Evolutionary conservation across 2,329 filamentous ascomycete genomes (phyloP).

Genomic region (Bertia moriformis): DNA sequence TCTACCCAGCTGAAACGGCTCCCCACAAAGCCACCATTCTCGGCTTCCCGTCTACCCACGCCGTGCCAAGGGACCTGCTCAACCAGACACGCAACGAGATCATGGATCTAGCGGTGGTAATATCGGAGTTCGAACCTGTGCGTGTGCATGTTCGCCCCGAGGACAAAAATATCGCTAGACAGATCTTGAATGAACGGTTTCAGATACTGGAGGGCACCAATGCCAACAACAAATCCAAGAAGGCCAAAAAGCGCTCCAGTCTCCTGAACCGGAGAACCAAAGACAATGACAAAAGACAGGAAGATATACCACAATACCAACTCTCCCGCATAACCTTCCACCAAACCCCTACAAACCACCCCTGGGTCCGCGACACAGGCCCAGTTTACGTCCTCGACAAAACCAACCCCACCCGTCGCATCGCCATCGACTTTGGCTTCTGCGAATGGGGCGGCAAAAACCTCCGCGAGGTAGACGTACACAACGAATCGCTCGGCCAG

Average conservation of each 20-base stretch:
- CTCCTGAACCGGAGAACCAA: no score
- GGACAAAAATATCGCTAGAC: conserved; percentile 5
- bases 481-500: neutral
- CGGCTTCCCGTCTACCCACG: neutral
- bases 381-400: conserved; percentile 10
- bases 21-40: neutral
- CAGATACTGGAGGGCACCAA: no score
- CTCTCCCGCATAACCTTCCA: neutral
- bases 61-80: neutral
- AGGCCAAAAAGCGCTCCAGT: no score
- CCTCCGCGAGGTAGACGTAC: neutral
- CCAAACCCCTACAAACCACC: conserved; percentile 9
- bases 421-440: neutral
- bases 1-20: neutral
- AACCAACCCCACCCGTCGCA: neutral
- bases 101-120: conserved; percentile 10
- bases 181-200: no score
- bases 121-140: conserved; percentile 15
- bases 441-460: neutral
- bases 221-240: no score
- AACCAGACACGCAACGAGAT: conserved; percentile 9
- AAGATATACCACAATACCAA: no score
- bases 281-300: no score
- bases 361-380: conserved; percentile 14
- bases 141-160: conserved; percentile 12